These are phyloP conservation scores for Talaromyces piceae DNA, from an alignment of 2,329 filamentous ascomycete genomes.

Conservation along the genomic window DNA sequence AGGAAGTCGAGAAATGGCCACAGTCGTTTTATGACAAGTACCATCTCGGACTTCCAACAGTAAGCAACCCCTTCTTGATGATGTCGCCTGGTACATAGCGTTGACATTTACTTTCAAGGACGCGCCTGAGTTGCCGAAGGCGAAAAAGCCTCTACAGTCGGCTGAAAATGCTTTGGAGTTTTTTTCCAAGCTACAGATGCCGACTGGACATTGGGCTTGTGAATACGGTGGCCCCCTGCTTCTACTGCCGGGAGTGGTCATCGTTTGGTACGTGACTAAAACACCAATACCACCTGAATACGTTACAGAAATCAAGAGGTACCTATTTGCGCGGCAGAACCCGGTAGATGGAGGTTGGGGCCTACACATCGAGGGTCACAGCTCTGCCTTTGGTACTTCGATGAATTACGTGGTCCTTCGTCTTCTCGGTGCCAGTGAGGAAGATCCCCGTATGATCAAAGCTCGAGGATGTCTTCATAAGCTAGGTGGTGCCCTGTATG, in stretches of 20 bases:
- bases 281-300: conserved; percentile 75
- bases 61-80: conserved; percentile 33
- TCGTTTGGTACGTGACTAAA: conserved; percentile 82
- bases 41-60: conserved; percentile 70
- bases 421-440: conserved; percentile 72
- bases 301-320: conserved; percentile 83
- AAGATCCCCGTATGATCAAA: conserved; percentile 78
- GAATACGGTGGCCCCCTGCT: conserved; percentile 99
- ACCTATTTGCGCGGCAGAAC: conserved; percentile 77
- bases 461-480: conserved; percentile 75
- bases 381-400: conserved; percentile 79
- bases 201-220: conserved; percentile 89
- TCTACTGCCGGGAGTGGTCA: conserved; percentile 74
- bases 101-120: conserved; percentile 45
- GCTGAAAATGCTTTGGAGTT: conserved; percentile 79
- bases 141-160: conserved; percentile 66
- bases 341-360: conserved; percentile 95
- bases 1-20: conserved; percentile 69
- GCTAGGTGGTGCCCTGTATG: conserved; percentile 74
- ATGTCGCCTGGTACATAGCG: not conserved
- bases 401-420: conserved; percentile 82
- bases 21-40: conserved; percentile 87
- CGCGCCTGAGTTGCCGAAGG: conserved; percentile 61
- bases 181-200: conserved; percentile 82
- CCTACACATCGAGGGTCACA: conserved; percentile 87